Conservation (phyloP, 495 filamentous ascomycete species). For the Hamigera avellanea region DNA sequence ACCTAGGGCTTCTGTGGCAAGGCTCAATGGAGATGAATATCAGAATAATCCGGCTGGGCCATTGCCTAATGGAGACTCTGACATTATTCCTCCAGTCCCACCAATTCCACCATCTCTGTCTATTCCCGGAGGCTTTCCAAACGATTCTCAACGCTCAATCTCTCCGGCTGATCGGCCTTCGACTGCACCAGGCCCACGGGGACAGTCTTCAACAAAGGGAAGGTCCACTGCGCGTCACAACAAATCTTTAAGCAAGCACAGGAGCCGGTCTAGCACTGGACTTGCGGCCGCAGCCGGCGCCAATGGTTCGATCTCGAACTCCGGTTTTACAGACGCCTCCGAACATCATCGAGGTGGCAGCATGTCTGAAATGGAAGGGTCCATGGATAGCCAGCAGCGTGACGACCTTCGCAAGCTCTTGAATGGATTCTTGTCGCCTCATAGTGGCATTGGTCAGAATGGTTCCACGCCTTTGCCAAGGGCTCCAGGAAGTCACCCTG, state of each 20-base stretch:
- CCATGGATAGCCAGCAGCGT: slow-evolving; percentile 11
- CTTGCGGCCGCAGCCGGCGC: slow-evolving; percentile 13
- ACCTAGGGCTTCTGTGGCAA: slow-evolving; percentile 18
- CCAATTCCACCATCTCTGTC: slow-evolving; percentile 28
- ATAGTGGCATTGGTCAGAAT: background rate
- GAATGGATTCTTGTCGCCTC: slow-evolving; percentile 25
- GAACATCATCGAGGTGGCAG: background rate
- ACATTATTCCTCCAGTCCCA: slow-evolving; percentile 31
- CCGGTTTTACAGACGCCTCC: slow-evolving; percentile 4
- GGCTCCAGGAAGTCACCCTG: slow-evolving; percentile 7
- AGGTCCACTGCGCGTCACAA: slow-evolving; percentile 10
- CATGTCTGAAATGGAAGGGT: background rate
- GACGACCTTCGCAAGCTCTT: slow-evolving; percentile 27
- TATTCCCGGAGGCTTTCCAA: slow-evolving; percentile 26
- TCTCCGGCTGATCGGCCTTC: slow-evolving; percentile 23
- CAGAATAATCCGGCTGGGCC: slow-evolving; percentile 1
- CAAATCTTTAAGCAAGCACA: slow-evolving; percentile 22
- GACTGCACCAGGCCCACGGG: slow-evolving; percentile 21
- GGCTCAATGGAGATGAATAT: slow-evolving; percentile 3
- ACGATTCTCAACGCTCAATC: slow-evolving; percentile 26
- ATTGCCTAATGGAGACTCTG: slow-evolving; percentile 6
- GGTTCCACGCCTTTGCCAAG: background rate
- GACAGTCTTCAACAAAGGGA: slow-evolving; percentile 11
- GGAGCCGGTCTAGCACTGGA: slow-evolving; percentile 26
- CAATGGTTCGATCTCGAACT: slow-evolving; percentile 1